These are phyloP conservation scores for Colletotrichum sp. DNA, from an alignment of 2,329 filamentous ascomycete genomes.

Conservation along the genomic window DNA sequence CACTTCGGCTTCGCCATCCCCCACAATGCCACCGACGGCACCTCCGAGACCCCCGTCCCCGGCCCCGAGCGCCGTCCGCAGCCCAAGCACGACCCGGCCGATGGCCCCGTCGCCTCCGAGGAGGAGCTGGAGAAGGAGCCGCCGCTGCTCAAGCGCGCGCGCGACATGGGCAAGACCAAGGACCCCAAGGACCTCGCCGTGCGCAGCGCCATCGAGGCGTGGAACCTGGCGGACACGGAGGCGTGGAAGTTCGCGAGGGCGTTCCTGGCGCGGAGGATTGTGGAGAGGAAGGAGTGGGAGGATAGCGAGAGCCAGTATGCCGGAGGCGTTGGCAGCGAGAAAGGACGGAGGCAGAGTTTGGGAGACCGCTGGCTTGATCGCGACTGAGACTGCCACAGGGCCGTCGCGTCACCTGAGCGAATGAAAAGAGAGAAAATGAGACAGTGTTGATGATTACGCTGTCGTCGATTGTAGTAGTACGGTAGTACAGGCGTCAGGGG, in stretches of 20 bases:
- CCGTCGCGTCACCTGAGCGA: background rate
- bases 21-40: slow-evolving; percentile 53
- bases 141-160: slow-evolving; percentile 51
- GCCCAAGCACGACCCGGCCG: slow-evolving; percentile 49
- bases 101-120: slow-evolving; percentile 55
- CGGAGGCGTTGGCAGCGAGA: slow-evolving; percentile 62
- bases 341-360: slow-evolving; percentile 37
- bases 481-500: slow-evolving; percentile 11
- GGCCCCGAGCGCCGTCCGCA: slow-evolving; percentile 61
- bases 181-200: slow-evolving; percentile 48
- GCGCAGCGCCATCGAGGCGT: slow-evolving; percentile 64
- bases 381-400: slow-evolving; percentile 5
- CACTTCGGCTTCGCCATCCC: slow-evolving; percentile 86
- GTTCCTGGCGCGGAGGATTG: slow-evolving; percentile 64
- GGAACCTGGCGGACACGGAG: slow-evolving; percentile 77
- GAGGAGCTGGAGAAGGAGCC: slow-evolving; percentile 61
- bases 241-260: slow-evolving; percentile 78
- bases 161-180: slow-evolving; percentile 50
- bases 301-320: slow-evolving; percentile 70
- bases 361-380: slow-evolving; percentile 39
- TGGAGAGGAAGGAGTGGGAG: slow-evolving; percentile 73
- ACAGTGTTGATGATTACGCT: background rate
- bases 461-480: background rate
- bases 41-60: slow-evolving; percentile 62
- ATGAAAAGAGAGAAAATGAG: background rate